A percentile compares a stretch with the other conserved stretches of the same genome.
Conservation (phyloP, 305 asterid genomes). For the Withania somnifera region DNA sequence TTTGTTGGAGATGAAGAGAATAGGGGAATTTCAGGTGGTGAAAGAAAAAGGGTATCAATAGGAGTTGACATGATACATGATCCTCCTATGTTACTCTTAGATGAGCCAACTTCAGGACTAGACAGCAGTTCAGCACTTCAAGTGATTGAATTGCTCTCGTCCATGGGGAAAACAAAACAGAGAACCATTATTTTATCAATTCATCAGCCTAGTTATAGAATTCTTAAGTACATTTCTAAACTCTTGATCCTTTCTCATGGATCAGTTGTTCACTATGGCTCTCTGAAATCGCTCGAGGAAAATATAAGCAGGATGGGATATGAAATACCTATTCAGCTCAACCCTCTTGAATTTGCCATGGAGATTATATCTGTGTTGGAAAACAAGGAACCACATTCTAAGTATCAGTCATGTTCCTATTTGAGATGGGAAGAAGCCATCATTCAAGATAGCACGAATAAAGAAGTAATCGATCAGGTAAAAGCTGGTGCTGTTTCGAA, state of each 20-base stretch:
- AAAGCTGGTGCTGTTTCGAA: constrained; percentile 2
- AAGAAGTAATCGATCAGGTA: neutral
- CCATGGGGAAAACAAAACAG: constrained; percentile 56
- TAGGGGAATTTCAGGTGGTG: constrained; percentile 85
- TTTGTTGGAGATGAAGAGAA: constrained; percentile 78
- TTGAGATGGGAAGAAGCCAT: constrained; percentile 6
- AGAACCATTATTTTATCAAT: constrained; percentile 61
- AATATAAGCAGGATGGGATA: constrained; percentile 41
- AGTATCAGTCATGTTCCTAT: neutral
- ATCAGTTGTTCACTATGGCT: constrained; percentile 57
- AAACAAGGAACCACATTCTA: constrained; percentile 9
- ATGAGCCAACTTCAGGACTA: constrained; percentile 88
- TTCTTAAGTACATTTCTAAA: constrained; percentile 50
- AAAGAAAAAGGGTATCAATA: constrained; percentile 69
- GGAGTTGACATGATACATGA: constrained; percentile 88
- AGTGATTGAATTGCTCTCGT: constrained; percentile 60
- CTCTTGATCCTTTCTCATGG: constrained; percentile 72
- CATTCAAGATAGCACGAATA: neutral
- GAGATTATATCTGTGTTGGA: constrained; percentile 53
- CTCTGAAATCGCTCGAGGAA: constrained; percentile 51
- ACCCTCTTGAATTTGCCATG: constrained; percentile 83
- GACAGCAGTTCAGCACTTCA: constrained; percentile 91
- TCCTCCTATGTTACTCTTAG: constrained; percentile 63
- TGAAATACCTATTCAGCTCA: constrained; percentile 58
- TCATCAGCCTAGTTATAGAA: constrained; percentile 83